These are phyloP conservation scores for Zygosaccharomyces sapae DNA, from an alignment of 1,139 yeast species.

Conservation along the genomic window DNA sequence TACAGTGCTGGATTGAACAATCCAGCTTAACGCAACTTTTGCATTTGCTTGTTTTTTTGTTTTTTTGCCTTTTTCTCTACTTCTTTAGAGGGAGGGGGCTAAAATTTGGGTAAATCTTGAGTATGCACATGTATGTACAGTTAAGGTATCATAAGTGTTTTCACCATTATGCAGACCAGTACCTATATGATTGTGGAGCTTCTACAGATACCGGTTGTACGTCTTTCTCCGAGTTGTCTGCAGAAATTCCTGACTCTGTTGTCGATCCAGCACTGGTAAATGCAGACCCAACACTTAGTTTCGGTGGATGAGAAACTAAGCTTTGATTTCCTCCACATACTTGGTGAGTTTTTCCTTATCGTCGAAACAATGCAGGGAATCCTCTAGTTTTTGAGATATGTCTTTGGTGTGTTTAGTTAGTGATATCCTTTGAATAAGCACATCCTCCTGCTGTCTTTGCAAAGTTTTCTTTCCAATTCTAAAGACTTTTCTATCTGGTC, in stretches of 20 bases:
- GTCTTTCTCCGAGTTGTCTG: constrained; percentile 32
- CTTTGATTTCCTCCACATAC: constrained; percentile 47
- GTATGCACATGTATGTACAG: constrained; percentile 1
- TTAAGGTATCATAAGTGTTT: not conserved
- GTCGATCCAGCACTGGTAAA: constrained; percentile 13
- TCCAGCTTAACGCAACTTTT: not conserved
- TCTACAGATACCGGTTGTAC: constrained; percentile 73
- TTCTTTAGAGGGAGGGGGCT: too few species aligned
- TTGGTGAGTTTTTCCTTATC: constrained; percentile 20
- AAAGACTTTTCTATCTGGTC: constrained; percentile 70
- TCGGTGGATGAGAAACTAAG: constrained; percentile 50
- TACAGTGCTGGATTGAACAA: constrained; percentile 1
- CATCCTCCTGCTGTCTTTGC: constrained; percentile 74
- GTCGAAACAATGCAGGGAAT: constrained; percentile 19
- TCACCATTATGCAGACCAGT: constrained; percentile 60
- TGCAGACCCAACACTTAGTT: constrained; percentile 26
- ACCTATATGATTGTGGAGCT: constrained; percentile 79
- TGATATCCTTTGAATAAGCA: constrained; percentile 73
- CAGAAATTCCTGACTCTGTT: constrained; percentile 11
- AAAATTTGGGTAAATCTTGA: not conserved
- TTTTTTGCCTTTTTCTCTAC: not conserved
- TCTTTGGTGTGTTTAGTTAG: constrained; percentile 39
- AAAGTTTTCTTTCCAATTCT: constrained; percentile 72
- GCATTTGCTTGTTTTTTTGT: not conserved
- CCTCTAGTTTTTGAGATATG: constrained; percentile 27